Conservation (phyloP, 495 filamentous ascomycete genomes). For the Podospora sp. region DNA sequence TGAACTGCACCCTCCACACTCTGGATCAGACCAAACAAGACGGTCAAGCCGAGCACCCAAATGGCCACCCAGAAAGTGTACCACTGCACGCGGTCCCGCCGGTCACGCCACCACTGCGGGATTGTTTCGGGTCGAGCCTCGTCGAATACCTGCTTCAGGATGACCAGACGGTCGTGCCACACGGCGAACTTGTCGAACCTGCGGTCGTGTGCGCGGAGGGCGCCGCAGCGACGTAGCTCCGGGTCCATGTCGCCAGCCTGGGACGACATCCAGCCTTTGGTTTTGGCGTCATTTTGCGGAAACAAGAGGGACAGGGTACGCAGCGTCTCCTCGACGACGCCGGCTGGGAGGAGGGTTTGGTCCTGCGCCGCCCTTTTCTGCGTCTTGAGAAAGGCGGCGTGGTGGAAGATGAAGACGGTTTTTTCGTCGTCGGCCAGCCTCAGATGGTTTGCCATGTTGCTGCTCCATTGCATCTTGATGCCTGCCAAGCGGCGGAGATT, state of each 20-base stretch:
- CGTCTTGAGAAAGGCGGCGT: slow-evolving; percentile 38
- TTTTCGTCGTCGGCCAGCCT: slow-evolving; percentile 41
- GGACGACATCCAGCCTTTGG: slow-evolving; percentile 24
- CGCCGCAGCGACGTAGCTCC: background rate
- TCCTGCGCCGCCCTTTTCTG: slow-evolving; percentile 22
- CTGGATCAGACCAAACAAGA: no score
- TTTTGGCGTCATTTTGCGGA: slow-evolving; percentile 36
- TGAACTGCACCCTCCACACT: no score
- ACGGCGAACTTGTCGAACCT: slow-evolving; percentile 47
- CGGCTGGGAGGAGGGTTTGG: slow-evolving; percentile 21
- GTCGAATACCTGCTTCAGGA: slow-evolving; percentile 57
- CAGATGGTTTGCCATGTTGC: slow-evolving; percentile 48
- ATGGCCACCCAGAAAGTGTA: no score
- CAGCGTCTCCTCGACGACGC: slow-evolving; percentile 50
- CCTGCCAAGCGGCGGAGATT: slow-evolving; percentile 36
- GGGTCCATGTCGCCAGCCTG: slow-evolving; percentile 1
- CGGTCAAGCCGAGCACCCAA: no score
- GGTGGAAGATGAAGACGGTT: slow-evolving; percentile 46
- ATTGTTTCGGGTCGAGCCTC: slow-evolving; percentile 30
- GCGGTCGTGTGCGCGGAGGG: slow-evolving; percentile 37
- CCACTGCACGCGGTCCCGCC: no score
- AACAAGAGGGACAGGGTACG: slow-evolving; percentile 48
- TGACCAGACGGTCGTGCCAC: slow-evolving; percentile 55
- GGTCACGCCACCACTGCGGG: no score
- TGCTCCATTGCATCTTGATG: slow-evolving; percentile 44